phyloP scores from a whole-genome alignment of 2,329 filamentous ascomycete genomes.

The Scytalidium sp. region DNA sequence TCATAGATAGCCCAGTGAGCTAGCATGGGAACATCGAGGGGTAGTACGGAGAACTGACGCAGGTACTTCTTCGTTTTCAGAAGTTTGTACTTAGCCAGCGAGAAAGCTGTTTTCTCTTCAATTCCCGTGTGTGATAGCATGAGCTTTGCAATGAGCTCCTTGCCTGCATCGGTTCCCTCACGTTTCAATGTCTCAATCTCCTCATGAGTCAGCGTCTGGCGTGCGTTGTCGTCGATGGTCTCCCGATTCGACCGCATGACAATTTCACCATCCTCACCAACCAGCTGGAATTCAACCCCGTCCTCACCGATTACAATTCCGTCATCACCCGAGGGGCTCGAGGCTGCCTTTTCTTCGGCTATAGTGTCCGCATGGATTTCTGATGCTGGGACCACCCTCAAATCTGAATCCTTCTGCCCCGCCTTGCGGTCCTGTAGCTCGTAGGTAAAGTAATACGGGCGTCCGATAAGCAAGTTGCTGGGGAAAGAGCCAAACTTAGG shows the following conservation, averaged over 20 bases:
- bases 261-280: conserved; percentile 44
- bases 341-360: conserved; percentile 43
- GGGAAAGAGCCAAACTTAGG: conserved; percentile 93
- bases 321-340: conserved; percentile 40
- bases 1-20: conserved; percentile 76
- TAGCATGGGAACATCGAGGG: conserved; percentile 75
- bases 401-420: conserved; percentile 60
- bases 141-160: conserved; percentile 89
- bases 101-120: conserved; percentile 92
- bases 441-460: conserved; percentile 88
- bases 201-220: conserved; percentile 72
- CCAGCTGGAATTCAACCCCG: conserved; percentile 42
- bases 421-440: conserved; percentile 74
- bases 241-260: conserved; percentile 56
- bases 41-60: conserved; percentile 79
- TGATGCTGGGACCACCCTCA: conserved; percentile 75
- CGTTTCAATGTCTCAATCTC: conserved; percentile 72
- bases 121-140: conserved; percentile 85
- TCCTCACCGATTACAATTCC: conserved; percentile 38
- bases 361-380: conserved; percentile 84
- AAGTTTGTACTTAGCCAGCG: conserved; percentile 91
- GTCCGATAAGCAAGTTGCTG: conserved; percentile 83
- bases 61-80: conserved; percentile 94
- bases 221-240: conserved; percentile 56
- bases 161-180: conserved; percentile 73